phyloP scores from a whole-genome alignment of 257 asterid genomes.

The Avicennia marina region DNA sequence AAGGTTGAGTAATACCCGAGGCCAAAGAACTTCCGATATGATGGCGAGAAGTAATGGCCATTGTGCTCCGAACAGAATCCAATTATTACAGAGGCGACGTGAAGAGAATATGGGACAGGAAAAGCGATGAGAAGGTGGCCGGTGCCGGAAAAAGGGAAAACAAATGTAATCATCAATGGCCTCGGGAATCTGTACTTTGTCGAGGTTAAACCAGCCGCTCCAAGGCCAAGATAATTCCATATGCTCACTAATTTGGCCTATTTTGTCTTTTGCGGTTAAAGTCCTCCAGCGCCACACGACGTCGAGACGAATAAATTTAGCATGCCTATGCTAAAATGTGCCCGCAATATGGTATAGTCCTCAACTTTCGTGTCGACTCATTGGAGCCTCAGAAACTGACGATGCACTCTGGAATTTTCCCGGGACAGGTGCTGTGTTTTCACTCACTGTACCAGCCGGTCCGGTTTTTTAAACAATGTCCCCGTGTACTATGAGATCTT shows the following conservation, averaged over 20 bases:
- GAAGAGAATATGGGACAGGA: conserved; percentile 37
- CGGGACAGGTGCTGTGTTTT: not conserved
- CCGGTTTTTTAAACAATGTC: too few relatives aligned
- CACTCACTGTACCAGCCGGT: too few relatives aligned
- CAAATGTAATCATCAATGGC: conserved; percentile 36
- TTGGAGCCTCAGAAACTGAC: not conserved
- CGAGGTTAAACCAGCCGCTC: conserved; percentile 38
- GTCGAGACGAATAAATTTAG: conserved; percentile 30
- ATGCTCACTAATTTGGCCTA: conserved; percentile 66
- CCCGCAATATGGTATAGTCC: conserved; percentile 48
- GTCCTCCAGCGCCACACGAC: conserved; percentile 52
- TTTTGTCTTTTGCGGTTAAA: conserved; percentile 46
- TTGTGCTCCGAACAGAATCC: conserved; percentile 60
- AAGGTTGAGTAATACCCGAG: conserved; percentile 24
- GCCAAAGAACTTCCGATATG: conserved; percentile 39
- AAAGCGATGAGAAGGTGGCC: conserved; percentile 58
- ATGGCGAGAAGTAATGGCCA: conserved; percentile 50
- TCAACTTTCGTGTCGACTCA: conserved; percentile 25
- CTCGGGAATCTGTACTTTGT: conserved; percentile 44
- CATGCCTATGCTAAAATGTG: conserved; percentile 48
- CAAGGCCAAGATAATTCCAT: conserved; percentile 57
- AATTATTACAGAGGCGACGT: conserved; percentile 32
- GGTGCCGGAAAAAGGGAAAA: conserved; percentile 34
- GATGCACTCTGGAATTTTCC: not conserved
- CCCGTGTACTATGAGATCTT: too few relatives aligned